Evolutionary conservation across 1,284 basidiomycete species (phyloP), one percentile per base, ranked within the genome.

Genomic region (Irpex sp.): DNA sequence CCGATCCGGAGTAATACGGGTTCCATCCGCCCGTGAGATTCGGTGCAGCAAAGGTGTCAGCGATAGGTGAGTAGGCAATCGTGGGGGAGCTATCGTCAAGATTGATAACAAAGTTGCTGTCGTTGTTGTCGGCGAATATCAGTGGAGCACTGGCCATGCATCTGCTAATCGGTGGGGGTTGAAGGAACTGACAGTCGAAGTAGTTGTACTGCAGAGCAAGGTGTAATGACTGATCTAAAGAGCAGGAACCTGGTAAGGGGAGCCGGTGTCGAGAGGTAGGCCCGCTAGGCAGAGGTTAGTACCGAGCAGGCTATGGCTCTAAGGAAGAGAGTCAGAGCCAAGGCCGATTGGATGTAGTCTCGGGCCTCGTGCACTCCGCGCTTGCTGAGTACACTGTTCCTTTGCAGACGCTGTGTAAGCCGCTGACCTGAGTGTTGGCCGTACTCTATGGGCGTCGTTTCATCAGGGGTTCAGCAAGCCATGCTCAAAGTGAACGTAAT

Each of bases 81-180:
- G 78, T 72, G 11, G 90, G 90, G 37, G 89, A 90, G 58, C 84
- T 83, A 71, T 91, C 84, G 73, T 88, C 83, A 70, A 92, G 77
- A 62, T 76, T 72, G 74, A 90, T 76, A 68, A 79, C 76, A 68
- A 84, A 78, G 63, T 71, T 70, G 67, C 60, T 61, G 63, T 68
- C 56, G 19, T 53, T 55, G 64, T 46, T 47, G 57, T 58, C 43
- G 37, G 61, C 17, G 61, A 46, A 56, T 49, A 59, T n/a, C 39
- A 56, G 37, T 37, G 67, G 65, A 55, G 68, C 58, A 67, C 75
- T 74, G 65, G 79, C 80, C 82, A 86, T 87, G 74, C 75, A 83
- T 78, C 70, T 65, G 67, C 61, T 51, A 4, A n/a, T 21, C 35
- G 6, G 56, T 21, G 19, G n/a, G 36, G 36, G 56, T 21, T 21